phyloP scores from a whole-genome alignment of 2,329 filamentous ascomycete species.

The Stachybotrys echinatus region DNA sequence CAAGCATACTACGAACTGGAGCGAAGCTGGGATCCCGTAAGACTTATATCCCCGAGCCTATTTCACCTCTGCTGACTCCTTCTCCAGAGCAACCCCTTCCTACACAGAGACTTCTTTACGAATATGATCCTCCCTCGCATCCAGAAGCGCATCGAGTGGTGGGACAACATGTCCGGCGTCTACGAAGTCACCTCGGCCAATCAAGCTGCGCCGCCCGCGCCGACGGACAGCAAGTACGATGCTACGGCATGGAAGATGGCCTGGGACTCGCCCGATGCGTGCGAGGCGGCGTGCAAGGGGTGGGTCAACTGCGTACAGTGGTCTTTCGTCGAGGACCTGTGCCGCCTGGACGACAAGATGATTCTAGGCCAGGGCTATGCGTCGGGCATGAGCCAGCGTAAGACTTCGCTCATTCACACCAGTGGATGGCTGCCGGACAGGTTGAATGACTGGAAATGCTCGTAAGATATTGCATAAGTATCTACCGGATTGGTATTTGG shows the following conservation, averaged over 20 bases:
- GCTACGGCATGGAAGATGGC: conserved; percentile 10
- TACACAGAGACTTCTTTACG: conserved; percentile 16
- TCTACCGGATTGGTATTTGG: not conserved
- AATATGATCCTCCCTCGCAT: conserved; percentile 12
- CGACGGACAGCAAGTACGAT: conserved; percentile 8
- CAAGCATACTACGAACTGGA: conserved; percentile 15
- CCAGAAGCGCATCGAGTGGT: conserved; percentile 12
- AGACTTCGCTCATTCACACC: conserved; percentile 15
- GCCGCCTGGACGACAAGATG: conserved; percentile 18
- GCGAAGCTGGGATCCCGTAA: conserved; percentile 13
- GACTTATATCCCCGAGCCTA: not conserved
- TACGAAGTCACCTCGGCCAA: conserved; percentile 15
- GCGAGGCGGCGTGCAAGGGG: conserved; percentile 13
- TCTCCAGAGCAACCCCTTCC: conserved; percentile 8
- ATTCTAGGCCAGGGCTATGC: conserved; percentile 15
- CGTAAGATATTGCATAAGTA: not conserved
- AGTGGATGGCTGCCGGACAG: conserved; percentile 17
- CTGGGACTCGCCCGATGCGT: conserved; percentile 14
- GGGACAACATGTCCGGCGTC: conserved; percentile 14
- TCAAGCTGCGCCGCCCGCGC: conserved; percentile 6
- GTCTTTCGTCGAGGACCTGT: conserved; percentile 16
- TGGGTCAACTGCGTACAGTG: conserved; percentile 15
- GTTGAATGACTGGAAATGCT: conserved; percentile 11
- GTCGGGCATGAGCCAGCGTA: conserved; percentile 14
- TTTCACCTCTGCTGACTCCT: not conserved